Conservation (phyloP, 768 basidiomycete genomes). For the Mrakia frigida region DNA sequence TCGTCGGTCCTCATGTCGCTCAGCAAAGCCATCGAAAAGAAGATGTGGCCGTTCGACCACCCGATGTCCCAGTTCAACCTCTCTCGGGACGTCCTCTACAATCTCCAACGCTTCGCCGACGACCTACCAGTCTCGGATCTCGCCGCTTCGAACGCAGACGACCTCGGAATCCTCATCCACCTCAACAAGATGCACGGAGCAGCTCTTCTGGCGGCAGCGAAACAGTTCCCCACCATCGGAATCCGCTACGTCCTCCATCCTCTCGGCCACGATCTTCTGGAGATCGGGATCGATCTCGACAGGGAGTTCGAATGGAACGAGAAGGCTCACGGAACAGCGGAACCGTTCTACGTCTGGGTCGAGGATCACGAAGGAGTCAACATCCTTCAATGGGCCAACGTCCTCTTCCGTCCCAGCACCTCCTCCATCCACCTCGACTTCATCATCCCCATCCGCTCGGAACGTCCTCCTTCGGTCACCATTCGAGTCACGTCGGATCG, state of each 20-base stretch:
- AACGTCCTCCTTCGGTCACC: conserved; percentile 60
- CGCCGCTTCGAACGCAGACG: conserved; percentile 58
- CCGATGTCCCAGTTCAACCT: conserved; percentile 77
- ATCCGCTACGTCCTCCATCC: conserved; percentile 70
- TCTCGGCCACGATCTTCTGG: conserved; percentile 74
- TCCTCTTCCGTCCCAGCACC: conserved; percentile 66
- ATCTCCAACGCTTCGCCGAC: conserved; percentile 71
- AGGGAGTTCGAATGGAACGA: conserved; percentile 74
- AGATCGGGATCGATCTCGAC: conserved; percentile 60
- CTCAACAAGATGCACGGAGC: conserved; percentile 78
- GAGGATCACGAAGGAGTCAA: conserved; percentile 76
- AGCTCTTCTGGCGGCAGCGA: conserved; percentile 71
- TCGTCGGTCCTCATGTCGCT: conserved; percentile 75
- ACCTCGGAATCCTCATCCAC: conserved; percentile 73
- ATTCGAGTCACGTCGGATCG: conserved; percentile 79
- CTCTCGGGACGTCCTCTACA: conserved; percentile 69
- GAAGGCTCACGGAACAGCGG: conserved; percentile 65
- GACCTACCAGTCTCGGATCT: conserved; percentile 72
- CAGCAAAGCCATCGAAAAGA: conserved; percentile 87
- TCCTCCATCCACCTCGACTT: conserved; percentile 64
- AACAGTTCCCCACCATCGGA: conserved; percentile 70
- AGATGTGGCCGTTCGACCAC: conserved; percentile 91
- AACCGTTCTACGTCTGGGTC: conserved; percentile 95
- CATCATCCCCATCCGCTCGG: conserved; percentile 64
- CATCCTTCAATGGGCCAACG: conserved; percentile 72